Conservation (phyloP, 2,329 filamentous ascomycete species). For the Fusarium chaquense region DNA sequence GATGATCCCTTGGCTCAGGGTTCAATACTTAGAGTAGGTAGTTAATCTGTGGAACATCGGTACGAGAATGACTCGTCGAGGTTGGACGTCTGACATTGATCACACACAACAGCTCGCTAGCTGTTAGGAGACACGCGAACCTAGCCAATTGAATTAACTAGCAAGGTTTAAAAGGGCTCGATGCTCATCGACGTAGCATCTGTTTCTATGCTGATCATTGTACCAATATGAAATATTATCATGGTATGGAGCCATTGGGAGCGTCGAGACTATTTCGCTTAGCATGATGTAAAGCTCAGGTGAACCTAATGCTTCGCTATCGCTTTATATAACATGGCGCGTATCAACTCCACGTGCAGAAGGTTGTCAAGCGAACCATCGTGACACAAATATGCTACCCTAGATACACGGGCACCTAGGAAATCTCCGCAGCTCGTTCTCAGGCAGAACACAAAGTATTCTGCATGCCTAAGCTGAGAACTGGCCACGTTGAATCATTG, state of each 20-base stretch:
- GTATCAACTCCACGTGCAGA: background rate
- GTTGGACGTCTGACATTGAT: background rate
- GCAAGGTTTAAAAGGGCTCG: constrained; percentile 21
- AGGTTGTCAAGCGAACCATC: background rate
- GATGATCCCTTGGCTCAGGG: constrained; percentile 23
- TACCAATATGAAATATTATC: background rate
- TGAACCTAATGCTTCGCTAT: constrained; percentile 8
- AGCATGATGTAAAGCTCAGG: constrained; percentile 12
- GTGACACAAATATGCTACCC: background rate
- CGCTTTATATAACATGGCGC: background rate
- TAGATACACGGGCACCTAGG: background rate
- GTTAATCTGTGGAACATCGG: constrained; percentile 19
- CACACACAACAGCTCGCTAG: background rate
- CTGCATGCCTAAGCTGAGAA: background rate
- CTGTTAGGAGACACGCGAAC: constrained; percentile 1
- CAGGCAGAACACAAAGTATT: background rate
- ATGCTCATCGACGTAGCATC: constrained; percentile 24
- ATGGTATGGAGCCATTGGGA: background rate
- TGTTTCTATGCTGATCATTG: constrained; percentile 30
- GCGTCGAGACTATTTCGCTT: constrained; percentile 17
- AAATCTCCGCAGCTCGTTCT: background rate
- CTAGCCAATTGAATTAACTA: background rate
- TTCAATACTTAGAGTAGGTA: constrained; percentile 22
- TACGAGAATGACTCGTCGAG: constrained; percentile 1
- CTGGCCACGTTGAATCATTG: constrained; percentile 1